phyloP scores from a whole-genome alignment of 495 filamentous ascomycete species.

The Neurospora tetraspora region DNA sequence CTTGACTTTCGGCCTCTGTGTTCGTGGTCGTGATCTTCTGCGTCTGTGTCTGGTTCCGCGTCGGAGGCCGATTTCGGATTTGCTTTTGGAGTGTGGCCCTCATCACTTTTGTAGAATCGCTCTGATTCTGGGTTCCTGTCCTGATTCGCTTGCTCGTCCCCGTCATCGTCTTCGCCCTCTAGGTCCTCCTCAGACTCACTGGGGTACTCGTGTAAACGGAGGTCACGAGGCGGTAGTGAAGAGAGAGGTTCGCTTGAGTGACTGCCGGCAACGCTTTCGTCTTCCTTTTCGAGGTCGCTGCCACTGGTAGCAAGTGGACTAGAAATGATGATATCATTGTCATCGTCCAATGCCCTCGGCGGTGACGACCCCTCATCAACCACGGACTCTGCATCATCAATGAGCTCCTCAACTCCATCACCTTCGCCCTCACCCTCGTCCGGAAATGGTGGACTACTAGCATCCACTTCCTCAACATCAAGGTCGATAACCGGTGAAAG shows the following conservation, averaged over 20 bases:
- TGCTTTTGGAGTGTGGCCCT: not conserved
- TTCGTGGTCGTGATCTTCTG: constrained; percentile 8
- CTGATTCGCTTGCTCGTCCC: not conserved
- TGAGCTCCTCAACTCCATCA: constrained; percentile 7
- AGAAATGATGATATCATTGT: not conserved
- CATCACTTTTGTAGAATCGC: not conserved
- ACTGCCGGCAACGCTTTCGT: not conserved
- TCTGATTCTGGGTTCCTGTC: not conserved
- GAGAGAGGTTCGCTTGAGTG: not conserved
- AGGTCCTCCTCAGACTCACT: not conserved
- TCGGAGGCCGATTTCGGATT: not conserved
- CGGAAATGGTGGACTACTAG: not conserved
- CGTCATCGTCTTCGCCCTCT: constrained; percentile 1
- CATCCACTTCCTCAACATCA: constrained; percentile 10
- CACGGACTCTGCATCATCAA: constrained; percentile 16
- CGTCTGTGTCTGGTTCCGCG: not conserved
- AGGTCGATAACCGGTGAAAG: constrained; percentile 7
- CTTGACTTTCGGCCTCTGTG: not conserved
- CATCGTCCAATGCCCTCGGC: not conserved
- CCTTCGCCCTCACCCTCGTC: not conserved
- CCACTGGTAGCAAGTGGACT: not conserved
- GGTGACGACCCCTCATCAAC: constrained; percentile 1
- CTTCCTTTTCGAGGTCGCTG: not conserved
- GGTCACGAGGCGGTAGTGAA: not conserved
- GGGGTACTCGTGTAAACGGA: not conserved